Evolutionary conservation across 164 flowering plant species (phyloP).

Genomic region (Cinnamomum chago): DNA sequence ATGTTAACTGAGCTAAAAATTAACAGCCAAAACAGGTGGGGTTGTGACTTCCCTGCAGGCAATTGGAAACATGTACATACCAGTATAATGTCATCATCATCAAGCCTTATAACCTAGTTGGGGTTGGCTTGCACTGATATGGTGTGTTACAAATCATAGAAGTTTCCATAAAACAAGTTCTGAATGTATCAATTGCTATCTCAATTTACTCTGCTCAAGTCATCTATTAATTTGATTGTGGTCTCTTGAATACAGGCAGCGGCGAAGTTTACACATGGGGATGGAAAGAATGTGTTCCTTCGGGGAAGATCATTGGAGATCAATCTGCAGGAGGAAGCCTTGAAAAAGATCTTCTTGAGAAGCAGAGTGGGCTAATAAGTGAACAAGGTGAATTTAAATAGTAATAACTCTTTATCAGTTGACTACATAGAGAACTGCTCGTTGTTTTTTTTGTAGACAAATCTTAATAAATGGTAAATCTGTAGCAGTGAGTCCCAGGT

Average conservation of each 20-base stretch:
- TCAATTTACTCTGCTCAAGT: not conserved
- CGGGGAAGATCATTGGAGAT: conserved; percentile 77
- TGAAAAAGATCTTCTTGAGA: conserved; percentile 53
- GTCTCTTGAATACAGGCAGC: conserved; percentile 29
- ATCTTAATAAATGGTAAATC: conserved; percentile 20
- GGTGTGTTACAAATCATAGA: not conserved
- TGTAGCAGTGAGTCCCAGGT: conserved; percentile 59
- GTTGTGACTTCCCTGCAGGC: not conserved
- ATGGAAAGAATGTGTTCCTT: conserved; percentile 98
- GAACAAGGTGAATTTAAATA: conserved; percentile 58
- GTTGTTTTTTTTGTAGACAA: conserved; percentile 12
- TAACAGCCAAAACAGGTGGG: not conserved
- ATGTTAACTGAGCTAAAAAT: not conserved
- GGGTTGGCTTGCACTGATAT: no score
- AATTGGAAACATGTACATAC: not conserved
- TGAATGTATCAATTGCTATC: not conserved
- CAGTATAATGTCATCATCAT: not conserved
- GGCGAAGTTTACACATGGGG: conserved; percentile 99
- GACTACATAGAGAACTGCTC: not conserved
- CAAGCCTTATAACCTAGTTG: no score
- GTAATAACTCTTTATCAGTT: not conserved
- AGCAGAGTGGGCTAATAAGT: conserved; percentile 39
- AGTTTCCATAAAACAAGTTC: not conserved
- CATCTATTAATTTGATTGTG: no score
- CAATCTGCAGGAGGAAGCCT: conserved; percentile 26